Conservation (phyloP, 2,329 filamentous ascomycete species). For the Anthostomella pinea region DNA sequence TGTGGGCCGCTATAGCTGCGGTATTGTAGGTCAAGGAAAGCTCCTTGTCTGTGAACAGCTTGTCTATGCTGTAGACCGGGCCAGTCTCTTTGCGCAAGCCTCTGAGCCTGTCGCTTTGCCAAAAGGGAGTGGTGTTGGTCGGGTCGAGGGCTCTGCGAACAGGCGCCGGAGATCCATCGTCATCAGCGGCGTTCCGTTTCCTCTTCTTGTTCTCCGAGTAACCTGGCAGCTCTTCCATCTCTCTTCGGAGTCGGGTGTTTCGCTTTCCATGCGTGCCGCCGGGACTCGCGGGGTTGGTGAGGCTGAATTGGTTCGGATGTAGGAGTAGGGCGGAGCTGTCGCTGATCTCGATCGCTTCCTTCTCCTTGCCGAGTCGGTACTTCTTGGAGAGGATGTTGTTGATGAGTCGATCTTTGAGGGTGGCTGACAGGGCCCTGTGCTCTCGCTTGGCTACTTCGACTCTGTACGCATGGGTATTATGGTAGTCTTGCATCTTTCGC, state of each 20-base stretch:
- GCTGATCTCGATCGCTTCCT: constrained; percentile 65
- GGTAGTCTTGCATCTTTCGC: constrained; percentile 57
- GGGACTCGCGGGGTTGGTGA: constrained; percentile 62
- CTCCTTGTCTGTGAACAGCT: constrained; percentile 70
- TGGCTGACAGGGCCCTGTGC: constrained; percentile 56
- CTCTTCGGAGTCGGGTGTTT: constrained; percentile 59
- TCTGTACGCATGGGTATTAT: constrained; percentile 59
- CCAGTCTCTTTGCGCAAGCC: constrained; percentile 54
- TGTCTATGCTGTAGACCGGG: constrained; percentile 63
- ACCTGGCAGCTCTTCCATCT: constrained; percentile 55
- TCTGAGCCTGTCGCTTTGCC: constrained; percentile 59
- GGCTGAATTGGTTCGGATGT: constrained; percentile 66
- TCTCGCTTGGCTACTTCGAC: constrained; percentile 61
- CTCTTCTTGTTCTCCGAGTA: constrained; percentile 59
- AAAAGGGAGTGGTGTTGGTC: constrained; percentile 57
- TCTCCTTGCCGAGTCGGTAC: constrained; percentile 61
- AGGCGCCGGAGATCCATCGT: constrained; percentile 62
- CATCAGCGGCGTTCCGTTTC: constrained; percentile 57
- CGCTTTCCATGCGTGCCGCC: constrained; percentile 62
- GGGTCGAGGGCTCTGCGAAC: constrained; percentile 54
- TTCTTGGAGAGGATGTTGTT: constrained; percentile 65
- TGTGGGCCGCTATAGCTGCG: constrained; percentile 60
- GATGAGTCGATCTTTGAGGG: constrained; percentile 64
- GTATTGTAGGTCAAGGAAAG: constrained; percentile 63
- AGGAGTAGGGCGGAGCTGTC: constrained; percentile 64